Conservation (phyloP, 495 filamentous ascomycete genomes). For the Hypoxylon subgilvum region DNA sequence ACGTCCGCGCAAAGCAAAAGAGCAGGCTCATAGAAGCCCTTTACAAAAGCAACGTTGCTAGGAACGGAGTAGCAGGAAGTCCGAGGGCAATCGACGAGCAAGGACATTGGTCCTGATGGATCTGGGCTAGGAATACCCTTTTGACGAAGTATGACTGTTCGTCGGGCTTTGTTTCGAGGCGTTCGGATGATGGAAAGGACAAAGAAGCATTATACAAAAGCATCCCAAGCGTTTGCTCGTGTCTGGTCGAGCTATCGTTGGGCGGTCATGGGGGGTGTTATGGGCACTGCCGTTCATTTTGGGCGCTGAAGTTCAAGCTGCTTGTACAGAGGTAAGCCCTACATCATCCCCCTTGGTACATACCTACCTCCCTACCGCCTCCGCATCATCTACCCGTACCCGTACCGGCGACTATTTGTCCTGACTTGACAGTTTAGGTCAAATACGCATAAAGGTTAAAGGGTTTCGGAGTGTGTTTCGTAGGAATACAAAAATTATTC, state of each 20-base stretch:
- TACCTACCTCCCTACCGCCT: no score
- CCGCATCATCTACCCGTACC: no score
- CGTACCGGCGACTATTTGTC: no score
- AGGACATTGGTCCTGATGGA: conserved; percentile 11
- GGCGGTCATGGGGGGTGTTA: not conserved
- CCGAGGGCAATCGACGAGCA: conserved; percentile 24
- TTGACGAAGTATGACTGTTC: not conserved
- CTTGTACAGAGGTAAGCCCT: no score
- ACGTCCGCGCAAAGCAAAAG: conserved; percentile 77
- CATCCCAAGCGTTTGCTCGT: not conserved
- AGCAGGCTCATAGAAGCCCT: conserved; percentile 80
- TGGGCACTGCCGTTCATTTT: not conserved
- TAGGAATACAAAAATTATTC: no score
- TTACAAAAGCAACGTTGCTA: conserved; percentile 63
- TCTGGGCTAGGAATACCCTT: not conserved
- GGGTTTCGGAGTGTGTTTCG: no score
- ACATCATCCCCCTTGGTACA: no score
- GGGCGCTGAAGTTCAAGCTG: no score
- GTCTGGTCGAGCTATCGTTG: not conserved
- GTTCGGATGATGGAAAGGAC: not conserved
- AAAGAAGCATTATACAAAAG: not conserved
- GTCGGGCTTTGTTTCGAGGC: not conserved
- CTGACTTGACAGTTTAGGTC: no score
- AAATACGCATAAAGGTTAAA: no score
- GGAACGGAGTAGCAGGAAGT: conserved; percentile 9